Base-by-base conservation (phyloP, 495 filamentous ascomycete species). In the Talaromyces borbonicus region DNA sequence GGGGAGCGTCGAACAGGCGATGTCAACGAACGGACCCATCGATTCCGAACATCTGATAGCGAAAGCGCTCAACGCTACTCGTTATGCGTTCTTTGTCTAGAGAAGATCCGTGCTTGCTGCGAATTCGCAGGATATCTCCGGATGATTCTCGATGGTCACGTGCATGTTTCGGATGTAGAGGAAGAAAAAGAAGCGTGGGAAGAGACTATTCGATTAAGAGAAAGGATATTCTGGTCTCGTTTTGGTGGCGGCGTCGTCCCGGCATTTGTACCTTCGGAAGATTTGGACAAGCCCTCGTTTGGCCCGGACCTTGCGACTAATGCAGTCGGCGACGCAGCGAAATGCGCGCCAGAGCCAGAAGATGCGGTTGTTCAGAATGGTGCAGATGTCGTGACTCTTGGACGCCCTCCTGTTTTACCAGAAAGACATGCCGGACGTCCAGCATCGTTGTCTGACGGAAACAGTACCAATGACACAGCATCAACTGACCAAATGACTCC, bases 211-310 rank as follows among this genome's bases (percentile, higher is more conserved):
- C 78, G 84, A 15, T 65, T 97, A 40, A 72, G 92, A 35, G 92
- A 98, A 58, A 75, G 87, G 49, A 94, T 96, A 83, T 98, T 98
- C 57, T 98, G 92, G 92, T 80, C 83, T 36, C 70, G 92, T 22
- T 77, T 97, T 36, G 90, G 90, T 12, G 90, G 84, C 12, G 90
- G 90, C 14, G 85, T 96, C 3, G 67, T 96, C 35, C 90, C 89
- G 0, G 63, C 71, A n/a, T 72, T 72, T 19, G 50, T 66, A 15
- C 56, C 56, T 18, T 26, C 43, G 24, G 54, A 49, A 31, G 44
- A 16, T 18, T 19, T 32, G 12, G 47, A 51, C 25, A 38, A 50
- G 35, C 4, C 24, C 29, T 23, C 38, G 25, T 15, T 43, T 50
- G 16, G 19, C 43, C 16, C 50, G 38, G 29, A 8, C 12, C 14